Conservation (phyloP, 202 grass and related monocot genomes). For the Saccharum hybrid region DNA sequence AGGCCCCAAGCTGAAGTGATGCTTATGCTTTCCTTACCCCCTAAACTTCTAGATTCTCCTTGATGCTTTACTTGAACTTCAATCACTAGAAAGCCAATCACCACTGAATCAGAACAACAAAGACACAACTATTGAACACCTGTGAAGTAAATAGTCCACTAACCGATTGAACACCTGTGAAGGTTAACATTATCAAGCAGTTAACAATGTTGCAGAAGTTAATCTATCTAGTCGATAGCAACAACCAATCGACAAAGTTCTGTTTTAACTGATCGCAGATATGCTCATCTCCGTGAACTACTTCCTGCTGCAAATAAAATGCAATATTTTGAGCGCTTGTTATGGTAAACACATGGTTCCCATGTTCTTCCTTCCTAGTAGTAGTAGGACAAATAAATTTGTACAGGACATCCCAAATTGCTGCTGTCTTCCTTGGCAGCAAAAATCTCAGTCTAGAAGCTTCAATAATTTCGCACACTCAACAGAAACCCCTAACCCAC, state of each 20-base stretch:
- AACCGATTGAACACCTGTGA: too few species aligned
- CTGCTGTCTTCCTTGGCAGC: background rate
- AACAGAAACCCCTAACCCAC: background rate
- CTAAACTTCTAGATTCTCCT: constrained; percentile 33
- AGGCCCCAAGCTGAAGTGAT: constrained; percentile 32
- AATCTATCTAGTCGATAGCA: constrained; percentile 4
- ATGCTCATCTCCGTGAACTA: background rate
- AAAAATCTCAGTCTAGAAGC: background rate
- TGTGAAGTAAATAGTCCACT: background rate
- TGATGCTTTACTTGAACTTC: constrained; percentile 40
- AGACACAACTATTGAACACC: background rate
- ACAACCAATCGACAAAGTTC: background rate
- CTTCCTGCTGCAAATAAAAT: background rate
- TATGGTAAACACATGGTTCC: background rate
- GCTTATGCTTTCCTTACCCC: constrained; percentile 17
- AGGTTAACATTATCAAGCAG: background rate
- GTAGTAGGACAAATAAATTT: background rate
- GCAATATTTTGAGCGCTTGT: background rate
- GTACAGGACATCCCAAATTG: background rate
- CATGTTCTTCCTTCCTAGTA: background rate
- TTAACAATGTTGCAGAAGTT: background rate
- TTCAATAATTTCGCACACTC: background rate
- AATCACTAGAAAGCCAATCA: background rate
- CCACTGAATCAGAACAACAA: constrained; percentile 26
- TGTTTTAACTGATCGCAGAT: background rate